These are phyloP conservation scores for Cytidiella melzeri DNA, from an alignment of 768 basidiomycete genomes.

Conservation along the genomic window DNA sequence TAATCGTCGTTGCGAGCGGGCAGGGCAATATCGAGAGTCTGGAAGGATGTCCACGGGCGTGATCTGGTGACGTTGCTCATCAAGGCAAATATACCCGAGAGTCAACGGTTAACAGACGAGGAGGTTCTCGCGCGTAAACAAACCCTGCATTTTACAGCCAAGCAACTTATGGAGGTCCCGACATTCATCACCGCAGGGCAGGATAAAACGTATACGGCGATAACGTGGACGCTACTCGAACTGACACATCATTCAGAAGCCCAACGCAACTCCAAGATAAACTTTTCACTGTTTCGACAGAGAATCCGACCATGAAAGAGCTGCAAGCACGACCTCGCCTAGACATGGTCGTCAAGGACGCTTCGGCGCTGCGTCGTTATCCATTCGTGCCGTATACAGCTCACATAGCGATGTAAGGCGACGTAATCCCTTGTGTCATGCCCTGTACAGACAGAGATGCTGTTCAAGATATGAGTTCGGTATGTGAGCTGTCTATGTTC, in stretches of 20 bases:
- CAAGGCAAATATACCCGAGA: slow-evolving; percentile 52
- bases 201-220: slow-evolving; percentile 35
- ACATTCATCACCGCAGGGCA: slow-evolving; percentile 18
- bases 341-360: slow-evolving; percentile 57
- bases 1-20: slow-evolving; percentile 22
- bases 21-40: slow-evolving; percentile 16
- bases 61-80: slow-evolving; percentile 59
- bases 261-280: slow-evolving; percentile 37
- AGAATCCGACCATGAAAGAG: slow-evolving; percentile 64
- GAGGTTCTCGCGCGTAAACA: slow-evolving; percentile 54
- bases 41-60: slow-evolving; percentile 33
- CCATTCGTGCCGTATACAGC: slow-evolving; percentile 43
- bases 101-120: slow-evolving; percentile 50
- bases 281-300: slow-evolving; percentile 37
- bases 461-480: slow-evolving; percentile 14
- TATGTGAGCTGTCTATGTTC: slow-evolving; percentile 20
- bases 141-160: too few relatives aligned
- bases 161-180: slow-evolving; percentile 21
- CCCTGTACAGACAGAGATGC: slow-evolving; percentile 22
- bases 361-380: slow-evolving; percentile 50
- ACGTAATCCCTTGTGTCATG: slow-evolving; percentile 44
- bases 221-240: slow-evolving; percentile 32
- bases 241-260: slow-evolving; percentile 31
- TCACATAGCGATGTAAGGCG: slow-evolving; percentile 38
- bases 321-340: slow-evolving; percentile 62